phyloP scores from a whole-genome alignment of 257 asterid species.

The Primulina eburnea region DNA sequence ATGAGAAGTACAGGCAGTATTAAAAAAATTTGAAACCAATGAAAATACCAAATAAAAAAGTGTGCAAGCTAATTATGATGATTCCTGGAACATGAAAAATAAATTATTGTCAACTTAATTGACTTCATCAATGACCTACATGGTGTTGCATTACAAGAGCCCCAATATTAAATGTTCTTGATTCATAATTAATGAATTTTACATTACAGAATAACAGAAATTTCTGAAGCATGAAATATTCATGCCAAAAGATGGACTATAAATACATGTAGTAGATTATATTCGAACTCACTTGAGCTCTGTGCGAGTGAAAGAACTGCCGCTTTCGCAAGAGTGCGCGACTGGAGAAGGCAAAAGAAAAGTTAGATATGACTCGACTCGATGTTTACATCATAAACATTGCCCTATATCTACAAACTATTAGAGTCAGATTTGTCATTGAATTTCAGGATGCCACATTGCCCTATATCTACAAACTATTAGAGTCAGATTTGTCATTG shows the following conservation, averaged over 20 bases:
- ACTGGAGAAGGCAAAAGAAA: constrained; percentile 35
- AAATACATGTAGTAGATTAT: constrained; percentile 19
- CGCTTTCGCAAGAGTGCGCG: constrained; percentile 93
- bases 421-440: constrained; percentile 11
- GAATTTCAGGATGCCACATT: constrained; percentile 11
- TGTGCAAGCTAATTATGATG: constrained; percentile 14
- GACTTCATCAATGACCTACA: constrained; percentile 2
- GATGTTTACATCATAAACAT: constrained; percentile 6
- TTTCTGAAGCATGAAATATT: constrained; percentile 10
- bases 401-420: constrained; percentile 4
- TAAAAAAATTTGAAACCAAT: not conserved
- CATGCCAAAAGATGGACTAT: constrained; percentile 4
- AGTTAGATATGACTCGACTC: not conserved
- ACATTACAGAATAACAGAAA: constrained; percentile 3
- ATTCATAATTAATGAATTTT: constrained; percentile 13
- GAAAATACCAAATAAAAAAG: constrained; percentile 6
- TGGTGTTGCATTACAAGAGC: constrained; percentile 10
- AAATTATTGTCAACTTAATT: constrained; percentile 1
- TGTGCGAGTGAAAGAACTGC: constrained; percentile 95
- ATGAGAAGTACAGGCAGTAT: constrained; percentile 3
- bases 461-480: too few relatives aligned
- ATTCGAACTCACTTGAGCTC: constrained; percentile 79
- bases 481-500: constrained; percentile 13
- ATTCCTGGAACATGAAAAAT: constrained; percentile 10
- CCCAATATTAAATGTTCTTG: constrained; percentile 7